Conservation (phyloP, 2,329 filamentous ascomycete species). For the Pyrenophora teres region DNA sequence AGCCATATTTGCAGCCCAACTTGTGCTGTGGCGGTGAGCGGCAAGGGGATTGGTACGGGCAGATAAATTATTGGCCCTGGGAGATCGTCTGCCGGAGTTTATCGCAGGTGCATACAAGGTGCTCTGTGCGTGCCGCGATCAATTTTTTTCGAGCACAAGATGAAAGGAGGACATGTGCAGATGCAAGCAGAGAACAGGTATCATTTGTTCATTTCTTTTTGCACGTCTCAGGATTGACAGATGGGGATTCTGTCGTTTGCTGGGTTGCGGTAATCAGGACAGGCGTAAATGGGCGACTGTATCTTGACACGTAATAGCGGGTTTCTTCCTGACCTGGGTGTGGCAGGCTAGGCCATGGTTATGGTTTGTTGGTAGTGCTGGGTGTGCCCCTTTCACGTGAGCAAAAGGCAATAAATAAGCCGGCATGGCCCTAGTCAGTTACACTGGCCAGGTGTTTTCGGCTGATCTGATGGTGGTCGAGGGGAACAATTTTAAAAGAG, state of each 20-base stretch:
- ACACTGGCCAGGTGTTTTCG: constrained; percentile 33
- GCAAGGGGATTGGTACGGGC: constrained; percentile 20
- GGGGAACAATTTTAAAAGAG: constrained; percentile 14
- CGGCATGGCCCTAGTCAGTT: constrained; percentile 29
- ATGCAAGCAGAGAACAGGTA: not conserved
- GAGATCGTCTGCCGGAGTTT: constrained; percentile 29
- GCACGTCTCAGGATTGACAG: constrained; percentile 12
- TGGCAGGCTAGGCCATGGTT: constrained; percentile 22
- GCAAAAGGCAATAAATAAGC: constrained; percentile 20
- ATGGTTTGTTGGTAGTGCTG: not conserved
- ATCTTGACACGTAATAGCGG: constrained; percentile 28
- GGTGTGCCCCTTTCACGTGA: constrained; percentile 39
- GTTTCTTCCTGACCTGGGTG: constrained; percentile 4
- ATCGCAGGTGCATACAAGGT: constrained; percentile 4
- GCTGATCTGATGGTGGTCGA: constrained; percentile 33
- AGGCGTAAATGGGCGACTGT: constrained; percentile 20
- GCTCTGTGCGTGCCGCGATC: constrained; percentile 27
- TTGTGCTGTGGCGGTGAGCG: constrained; percentile 29
- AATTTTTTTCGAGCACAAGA: constrained; percentile 16
- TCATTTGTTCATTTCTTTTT: constrained; percentile 4
- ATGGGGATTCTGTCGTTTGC: not conserved
- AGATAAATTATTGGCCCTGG: constrained; percentile 24
- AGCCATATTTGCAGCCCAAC: constrained; percentile 5
- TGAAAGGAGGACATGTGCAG: constrained; percentile 21
- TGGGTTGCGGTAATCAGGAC: not conserved